These are phyloP conservation scores for Pyronema omphalodes DNA, from an alignment of 495 filamentous ascomycete species.

Conservation along the genomic window DNA sequence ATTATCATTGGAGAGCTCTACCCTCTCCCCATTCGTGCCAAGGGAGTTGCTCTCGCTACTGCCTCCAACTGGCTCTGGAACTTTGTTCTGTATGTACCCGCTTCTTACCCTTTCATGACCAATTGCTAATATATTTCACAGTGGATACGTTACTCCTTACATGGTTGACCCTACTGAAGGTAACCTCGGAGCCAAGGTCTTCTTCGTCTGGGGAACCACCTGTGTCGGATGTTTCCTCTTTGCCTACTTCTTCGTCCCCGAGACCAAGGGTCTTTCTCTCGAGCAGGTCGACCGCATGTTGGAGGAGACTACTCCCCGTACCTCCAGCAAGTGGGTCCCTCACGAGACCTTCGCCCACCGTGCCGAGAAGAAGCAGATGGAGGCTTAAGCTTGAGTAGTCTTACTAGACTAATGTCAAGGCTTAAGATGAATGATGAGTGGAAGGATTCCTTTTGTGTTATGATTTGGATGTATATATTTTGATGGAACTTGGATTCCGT, in stretches of 20 bases:
- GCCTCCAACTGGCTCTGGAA: constrained; percentile 65
- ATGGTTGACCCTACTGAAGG: constrained; percentile 55
- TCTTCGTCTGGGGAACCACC: constrained; percentile 63
- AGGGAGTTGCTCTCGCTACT: constrained; percentile 53
- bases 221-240: constrained; percentile 57
- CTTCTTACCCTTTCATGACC: neutral
- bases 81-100: constrained; percentile 33
- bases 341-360: constrained; percentile 42
- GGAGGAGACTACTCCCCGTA: constrained; percentile 59
- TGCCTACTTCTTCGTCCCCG: constrained; percentile 62
- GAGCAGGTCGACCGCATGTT: constrained; percentile 71
- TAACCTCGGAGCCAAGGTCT: constrained; percentile 56
- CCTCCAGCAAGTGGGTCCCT: constrained; percentile 51
- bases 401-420: no score
- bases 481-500: no score
- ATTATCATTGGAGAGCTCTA: constrained; percentile 62
- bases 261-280: constrained; percentile 68
- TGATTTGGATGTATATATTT: no score
- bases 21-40: constrained; percentile 52
- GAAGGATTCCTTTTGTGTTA: no score
- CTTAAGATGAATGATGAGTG: no score
- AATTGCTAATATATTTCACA: constrained; percentile 15
- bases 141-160: constrained; percentile 59
- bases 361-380: neutral
- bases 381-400: neutral